These are phyloP conservation scores for Spatholobus suberectus DNA, from an alignment of 306 rosid genomes.

Conservation along the genomic window DNA sequence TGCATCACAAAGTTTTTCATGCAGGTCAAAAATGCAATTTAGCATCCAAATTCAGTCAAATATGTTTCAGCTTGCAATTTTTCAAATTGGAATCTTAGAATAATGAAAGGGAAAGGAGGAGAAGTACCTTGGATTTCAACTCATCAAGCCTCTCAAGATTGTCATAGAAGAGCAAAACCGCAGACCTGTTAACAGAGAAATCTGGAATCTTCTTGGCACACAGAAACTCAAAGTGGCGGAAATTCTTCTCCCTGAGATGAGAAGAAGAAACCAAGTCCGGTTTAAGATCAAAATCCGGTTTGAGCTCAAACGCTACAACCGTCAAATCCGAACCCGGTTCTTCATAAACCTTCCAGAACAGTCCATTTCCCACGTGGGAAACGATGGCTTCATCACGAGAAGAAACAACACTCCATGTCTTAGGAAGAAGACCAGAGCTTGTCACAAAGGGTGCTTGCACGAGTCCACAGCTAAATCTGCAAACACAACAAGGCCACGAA, in stretches of 20 bases:
- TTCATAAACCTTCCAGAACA: neutral
- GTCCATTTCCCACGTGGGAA: neutral
- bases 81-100: neutral
- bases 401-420: conserved; percentile 43
- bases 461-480: conserved; percentile 66
- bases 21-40: neutral
- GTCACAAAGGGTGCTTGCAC: conserved; percentile 45
- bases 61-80: neutral
- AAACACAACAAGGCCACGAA: neutral
- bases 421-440: conserved; percentile 43
- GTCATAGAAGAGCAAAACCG: conserved; percentile 35
- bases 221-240: conserved; percentile 55
- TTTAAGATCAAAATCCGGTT: neutral
- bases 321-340: conserved; percentile 1
- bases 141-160: neutral
- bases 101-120: neutral
- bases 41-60: neutral
- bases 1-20: neutral
- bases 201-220: conserved; percentile 1
- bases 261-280: conserved; percentile 36
- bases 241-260: neutral
- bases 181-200: conserved; percentile 50
- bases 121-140: conserved; percentile 49
- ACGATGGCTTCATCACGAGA: neutral
- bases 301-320: conserved; percentile 52